phyloP scores from a whole-genome alignment of 805 yeast genomes.

The Monosporozyma solicola region DNA sequence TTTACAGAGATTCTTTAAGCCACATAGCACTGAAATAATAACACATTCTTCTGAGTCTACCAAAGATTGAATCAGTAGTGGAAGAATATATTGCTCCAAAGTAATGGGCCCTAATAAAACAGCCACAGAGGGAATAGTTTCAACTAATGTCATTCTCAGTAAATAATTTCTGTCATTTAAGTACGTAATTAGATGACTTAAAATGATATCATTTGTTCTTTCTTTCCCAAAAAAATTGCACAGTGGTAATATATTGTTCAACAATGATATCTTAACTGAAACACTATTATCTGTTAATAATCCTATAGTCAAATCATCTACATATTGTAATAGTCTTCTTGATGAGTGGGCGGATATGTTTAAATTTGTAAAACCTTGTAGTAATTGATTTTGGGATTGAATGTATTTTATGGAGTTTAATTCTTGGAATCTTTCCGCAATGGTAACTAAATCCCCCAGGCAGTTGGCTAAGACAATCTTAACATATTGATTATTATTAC shows the following conservation, averaged over 20 bases:
- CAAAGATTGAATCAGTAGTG: slow-evolving; percentile 73
- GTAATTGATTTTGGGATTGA: slow-evolving; percentile 9
- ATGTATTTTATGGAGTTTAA: slow-evolving; percentile 34
- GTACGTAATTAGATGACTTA: slow-evolving; percentile 87
- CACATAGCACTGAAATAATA: slow-evolving; percentile 56
- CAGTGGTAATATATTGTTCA: slow-evolving; percentile 63
- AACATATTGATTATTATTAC: slow-evolving; percentile 37
- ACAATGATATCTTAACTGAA: slow-evolving; percentile 58
- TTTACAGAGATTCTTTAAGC: slow-evolving; percentile 46
- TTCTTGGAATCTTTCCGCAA: slow-evolving; percentile 55
- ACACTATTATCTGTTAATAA: slow-evolving; percentile 63
- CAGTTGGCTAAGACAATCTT: slow-evolving; percentile 64
- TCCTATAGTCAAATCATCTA: slow-evolving; percentile 57
- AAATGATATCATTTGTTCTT: slow-evolving; percentile 75
- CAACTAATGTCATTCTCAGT: slow-evolving; percentile 61
- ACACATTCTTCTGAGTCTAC: slow-evolving; percentile 80
- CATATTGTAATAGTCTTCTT: slow-evolving; percentile 26
- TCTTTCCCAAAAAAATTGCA: slow-evolving; percentile 81
- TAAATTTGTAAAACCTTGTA: slow-evolving; percentile 10
- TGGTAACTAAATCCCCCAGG: slow-evolving; percentile 61
- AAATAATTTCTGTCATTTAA: slow-evolving; percentile 68
- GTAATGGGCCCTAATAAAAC: slow-evolving; percentile 74
- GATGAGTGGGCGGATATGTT: slow-evolving; percentile 17
- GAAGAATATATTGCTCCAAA: slow-evolving; percentile 80
- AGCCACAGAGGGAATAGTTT: slow-evolving; percentile 63